Base-by-base conservation (phyloP, 2,329 filamentous ascomycete species). In the Ophiobolus disseminans region DNA sequence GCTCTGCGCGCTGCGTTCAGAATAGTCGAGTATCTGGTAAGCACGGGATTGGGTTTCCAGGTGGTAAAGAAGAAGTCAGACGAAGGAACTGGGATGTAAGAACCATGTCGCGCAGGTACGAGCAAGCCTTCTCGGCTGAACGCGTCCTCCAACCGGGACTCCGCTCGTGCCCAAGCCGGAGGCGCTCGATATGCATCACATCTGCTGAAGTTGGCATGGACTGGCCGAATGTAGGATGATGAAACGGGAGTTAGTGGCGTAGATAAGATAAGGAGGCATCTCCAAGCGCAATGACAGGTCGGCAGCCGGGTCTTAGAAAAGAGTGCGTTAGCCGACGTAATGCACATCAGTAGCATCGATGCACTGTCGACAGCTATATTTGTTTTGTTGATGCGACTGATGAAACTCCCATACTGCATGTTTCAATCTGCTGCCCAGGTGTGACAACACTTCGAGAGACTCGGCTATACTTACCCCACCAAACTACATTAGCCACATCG, bases 131-230 rank as follows among this genome's bases (percentile, higher is more conserved):
- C 50, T 52, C 46, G 51, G 53, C 19, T 49, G 34, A 47, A 38
- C 39, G 19, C 41, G 23, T 43, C 39, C 42, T 25, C 17, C 22
- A 25, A 43, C 34, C 23, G 42, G 43, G 38, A 50, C 40, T 53
- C 34, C 19, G 40, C 39, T 46, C 49, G 47, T 40, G 58, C 57
- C 61, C 40, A 63, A 57, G 42, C 21, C 49, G 39, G 42, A 53
- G 60, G 64, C 58, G 55, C 53, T 39, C 54, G 54, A 58, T 62
- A 50, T 52, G 53, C 50, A 62, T 48, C 16, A 28, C 45, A 41
- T 43, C 37, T 39, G 17, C 45, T 50, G 14, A 26, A 43, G 20
- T 37, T 22, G 40, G 43, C 16, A 45, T 39, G n/a, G 46, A 52
- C 55, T 62, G 48, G 56, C 46, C 8, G 36, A 37, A 42, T 21